Conservation (phyloP, 73 alveolate species). For the Uronychia binucleata region DNA sequence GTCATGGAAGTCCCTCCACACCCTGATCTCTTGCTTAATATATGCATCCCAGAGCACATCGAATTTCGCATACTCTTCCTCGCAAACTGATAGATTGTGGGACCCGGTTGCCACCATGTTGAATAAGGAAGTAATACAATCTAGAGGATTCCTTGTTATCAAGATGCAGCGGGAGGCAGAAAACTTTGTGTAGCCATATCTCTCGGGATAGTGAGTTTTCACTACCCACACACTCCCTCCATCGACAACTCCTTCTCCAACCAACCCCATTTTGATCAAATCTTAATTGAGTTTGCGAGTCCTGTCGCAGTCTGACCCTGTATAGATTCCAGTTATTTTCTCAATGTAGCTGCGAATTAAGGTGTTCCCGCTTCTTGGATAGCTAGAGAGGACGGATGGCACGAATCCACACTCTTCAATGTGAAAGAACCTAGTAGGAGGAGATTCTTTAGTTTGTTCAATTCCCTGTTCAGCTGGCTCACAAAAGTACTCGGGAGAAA, state of each 20-base stretch:
- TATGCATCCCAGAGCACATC: slow-evolving; percentile 38
- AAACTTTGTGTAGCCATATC: slow-evolving; percentile 55
- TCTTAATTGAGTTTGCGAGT: slow-evolving; percentile 41
- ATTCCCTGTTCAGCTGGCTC: neutral
- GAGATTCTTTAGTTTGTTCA: neutral
- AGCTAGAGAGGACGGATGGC: slow-evolving; percentile 26
- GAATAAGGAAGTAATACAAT: slow-evolving; percentile 45
- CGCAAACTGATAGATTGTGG: slow-evolving; percentile 44
- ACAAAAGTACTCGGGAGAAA: neutral
- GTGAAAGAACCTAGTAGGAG: neutral
- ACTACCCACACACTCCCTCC: slow-evolving; percentile 46
- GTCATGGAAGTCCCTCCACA: slow-evolving; percentile 60
- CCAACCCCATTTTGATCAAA: slow-evolving; percentile 53
- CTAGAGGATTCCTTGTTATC: slow-evolving; percentile 57
- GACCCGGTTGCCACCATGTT: slow-evolving; percentile 69
- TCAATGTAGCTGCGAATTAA: slow-evolving; percentile 56
- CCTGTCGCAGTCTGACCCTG: slow-evolving; percentile 68
- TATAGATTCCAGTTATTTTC: slow-evolving; percentile 37
- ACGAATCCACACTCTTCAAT: slow-evolving; percentile 6
- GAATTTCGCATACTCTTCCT: slow-evolving; percentile 32
- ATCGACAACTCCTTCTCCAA: slow-evolving; percentile 61
- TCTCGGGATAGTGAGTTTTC: slow-evolving; percentile 67
- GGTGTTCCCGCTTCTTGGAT: slow-evolving; percentile 68
- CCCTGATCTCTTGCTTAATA: slow-evolving; percentile 47
- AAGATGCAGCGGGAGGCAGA: slow-evolving; percentile 45